A percentile compares a stretch with the other conserved stretches of the same genome.
Evolutionary conservation across 2,329 filamentous ascomycete species (phyloP).

Genomic region (Beauveria caledonica): DNA sequence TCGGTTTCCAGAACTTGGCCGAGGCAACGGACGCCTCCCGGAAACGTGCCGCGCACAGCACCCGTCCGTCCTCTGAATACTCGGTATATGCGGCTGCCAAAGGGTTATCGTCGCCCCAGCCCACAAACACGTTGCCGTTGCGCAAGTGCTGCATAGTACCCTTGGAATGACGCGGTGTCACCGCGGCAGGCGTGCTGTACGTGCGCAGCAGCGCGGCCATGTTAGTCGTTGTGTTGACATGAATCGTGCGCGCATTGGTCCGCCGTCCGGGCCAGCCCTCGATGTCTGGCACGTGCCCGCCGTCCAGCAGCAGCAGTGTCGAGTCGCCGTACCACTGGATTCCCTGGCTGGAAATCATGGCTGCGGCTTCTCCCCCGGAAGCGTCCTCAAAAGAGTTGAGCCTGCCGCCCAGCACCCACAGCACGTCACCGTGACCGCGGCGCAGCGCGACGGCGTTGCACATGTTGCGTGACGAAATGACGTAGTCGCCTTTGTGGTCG

Average conservation of each 20-base stretch:
- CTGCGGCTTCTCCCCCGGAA: constrained; percentile 51
- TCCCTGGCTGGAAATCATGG: constrained; percentile 35
- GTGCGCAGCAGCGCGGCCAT: constrained; percentile 36
- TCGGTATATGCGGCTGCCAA: constrained; percentile 32
- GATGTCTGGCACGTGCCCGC: constrained; percentile 16
- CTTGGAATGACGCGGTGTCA: constrained; percentile 36
- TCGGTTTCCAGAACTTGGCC: background rate
- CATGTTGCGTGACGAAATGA: constrained; percentile 45
- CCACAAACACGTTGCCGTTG: constrained; percentile 43
- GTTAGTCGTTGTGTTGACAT: constrained; percentile 33
- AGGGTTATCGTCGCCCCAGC: constrained; percentile 39
- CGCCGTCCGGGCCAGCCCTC: background rate
- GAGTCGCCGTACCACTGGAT: constrained; percentile 32
- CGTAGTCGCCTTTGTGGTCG: constrained; percentile 37
- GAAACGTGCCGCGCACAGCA: constrained; percentile 39
- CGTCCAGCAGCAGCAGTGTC: constrained; percentile 36
- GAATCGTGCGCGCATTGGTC: constrained; percentile 36
- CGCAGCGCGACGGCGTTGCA: constrained; percentile 40
- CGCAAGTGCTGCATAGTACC: constrained; percentile 41
- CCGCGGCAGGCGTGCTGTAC: constrained; percentile 38
- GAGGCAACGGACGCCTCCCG: background rate
- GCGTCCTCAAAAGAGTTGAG: constrained; percentile 38
- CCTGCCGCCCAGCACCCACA: constrained; percentile 46
- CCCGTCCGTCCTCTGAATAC: constrained; percentile 33
- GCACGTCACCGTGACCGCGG: constrained; percentile 8